Base-by-base conservation (phyloP, 345 rosid genomes). In the Angophora floribunda region DNA sequence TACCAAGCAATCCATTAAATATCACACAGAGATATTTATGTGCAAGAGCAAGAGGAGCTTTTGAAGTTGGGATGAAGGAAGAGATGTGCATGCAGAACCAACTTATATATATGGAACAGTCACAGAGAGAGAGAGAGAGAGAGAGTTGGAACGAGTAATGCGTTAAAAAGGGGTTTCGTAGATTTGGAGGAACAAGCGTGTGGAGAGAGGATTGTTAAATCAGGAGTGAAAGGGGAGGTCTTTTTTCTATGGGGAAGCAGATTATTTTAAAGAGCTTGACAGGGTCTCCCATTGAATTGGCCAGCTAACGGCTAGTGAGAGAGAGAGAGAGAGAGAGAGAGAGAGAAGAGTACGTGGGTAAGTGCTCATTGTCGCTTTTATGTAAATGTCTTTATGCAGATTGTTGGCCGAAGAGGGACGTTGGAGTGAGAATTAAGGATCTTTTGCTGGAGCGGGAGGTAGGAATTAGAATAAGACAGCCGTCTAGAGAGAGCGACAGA, bases 251-350 rank as follows among this genome's bases (percentile, higher is more conserved):
- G 24, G 19, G 47, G 82, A 70, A 63, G 41, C 41, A 63, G 75
- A 36, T 70, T 36, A 36, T 70, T 36, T 36, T 70, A 70, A 70
- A 36, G 51, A 49, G 57, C 51, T 86, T 80, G 92, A 91, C 88
- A 51, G 28, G 91, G 13, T 90, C 80, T 9, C 1, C 30, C 19
- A 55, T 90, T 88, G 94, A 91, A 90, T 87, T 78, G 94, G 92
- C 91, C 92, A 61, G 67, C 91, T 57, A 92, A 91, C 94, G 89
- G 92, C 90, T 88, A 90, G 87, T 86, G 87, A 85, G 88, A 86
- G 88, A 88, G 51, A 59, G 88, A 88, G 47, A 59, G 28, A 14
- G 24, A 47, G 80, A 45, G 41, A 22, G 21, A 65, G 78, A 32
- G 79, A 67, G 45, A 30, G 19, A 4, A 63, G 45, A 70, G 24